Base-by-base conservation (phyloP, 2,329 filamentous ascomycete genomes). In the Cryphonectria nitschkei region DNA sequence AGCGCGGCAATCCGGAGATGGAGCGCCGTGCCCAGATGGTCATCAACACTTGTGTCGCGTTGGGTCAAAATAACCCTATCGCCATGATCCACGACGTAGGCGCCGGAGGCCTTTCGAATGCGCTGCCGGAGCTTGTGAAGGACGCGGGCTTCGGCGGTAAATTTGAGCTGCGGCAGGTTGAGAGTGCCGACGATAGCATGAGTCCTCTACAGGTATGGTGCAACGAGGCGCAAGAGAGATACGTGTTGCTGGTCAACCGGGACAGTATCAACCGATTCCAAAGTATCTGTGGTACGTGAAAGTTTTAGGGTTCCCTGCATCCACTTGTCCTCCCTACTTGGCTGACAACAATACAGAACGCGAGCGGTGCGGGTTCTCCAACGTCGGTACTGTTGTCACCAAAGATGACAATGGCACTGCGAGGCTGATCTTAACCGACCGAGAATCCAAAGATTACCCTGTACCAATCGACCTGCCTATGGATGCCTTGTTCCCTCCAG, bases 201-300 rank as follows among this genome's bases (percentile, higher is more conserved):
- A 97, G 93, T 77, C 96, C 96, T 29, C 88, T 99, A 70, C 93
- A 98, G 79, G 97, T 99, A 63, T 98, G 95, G 95, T 98, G 96
- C 81, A 97, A 95, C 76, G 95, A 98, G 80, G 94, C 96, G 0
- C 96, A 99, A 79, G 96, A 99, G 81, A 88, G 96, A 79, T 99
- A 99, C 77, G 96, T 99, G 9, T 84, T 99, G 76, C 90, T 97
- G 11, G 90, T 99, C 73, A 94, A 95, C 72, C 88, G 89, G 67
- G 91, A 96, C 29, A 87, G 90, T 68, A 88, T 98, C 77, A 94
- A 95, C 76, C 90, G 82, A 85, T 99, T 91, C 77, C 84, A 84
- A 61, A 89, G 84, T 79, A 91, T 91, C 70, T 90, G 88, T 79
- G 84, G 83, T 83, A 82, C 78, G 83, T 82, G 13, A 29, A 22